Base-by-base conservation (phyloP, 345 rosid genomes). In the Boechera retrofracta region DNA sequence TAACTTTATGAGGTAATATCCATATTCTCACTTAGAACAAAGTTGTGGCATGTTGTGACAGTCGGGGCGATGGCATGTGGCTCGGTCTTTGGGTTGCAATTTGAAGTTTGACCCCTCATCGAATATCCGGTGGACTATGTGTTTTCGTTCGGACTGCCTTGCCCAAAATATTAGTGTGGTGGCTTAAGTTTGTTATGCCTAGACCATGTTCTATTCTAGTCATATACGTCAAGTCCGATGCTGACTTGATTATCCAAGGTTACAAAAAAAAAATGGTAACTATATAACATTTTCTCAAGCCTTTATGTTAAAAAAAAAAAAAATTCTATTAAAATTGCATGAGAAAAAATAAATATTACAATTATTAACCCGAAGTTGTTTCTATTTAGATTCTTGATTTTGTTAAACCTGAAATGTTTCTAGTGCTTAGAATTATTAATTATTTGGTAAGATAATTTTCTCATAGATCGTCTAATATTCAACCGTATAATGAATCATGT, bases 321-420 rank as follows among this genome's bases (percentile, higher is more conserved):
- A 6, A 33, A 1, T 1, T 42, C 5, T 42, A 11, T 42, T 11
- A 12, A 42, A 12, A 42, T 12, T 42, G n/a, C n/a, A 42, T 3
- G 45, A 41, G 45, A 41, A 41, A 41, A 10, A 4, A 36, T 36
- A 36, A 35, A 35, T 35, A 35, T 35, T 35, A 7, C 38, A 35
- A 7, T 6, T 35, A 35, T 35, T 35, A 5, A 6, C 36, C 36
- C 6, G 18, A 45, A 6, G 15, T n/a, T 64, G 2, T 66, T 11
- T 10, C 10, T 2, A 7, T 67, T 24, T 10, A 67, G n/a, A 52
- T n/a, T 55, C 53, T 55, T 55, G 41, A 56, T 32, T 57, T 70
- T 44, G 8, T 56, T 53, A 16, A 71, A 47, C 38, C 12, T 24
- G 60, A 10, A 59, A 49, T 24, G 24, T 15, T 72, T 3, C 26